phyloP scores from a whole-genome alignment of 176 grass and related monocot species.

The Coix lacrymajobi region DNA sequence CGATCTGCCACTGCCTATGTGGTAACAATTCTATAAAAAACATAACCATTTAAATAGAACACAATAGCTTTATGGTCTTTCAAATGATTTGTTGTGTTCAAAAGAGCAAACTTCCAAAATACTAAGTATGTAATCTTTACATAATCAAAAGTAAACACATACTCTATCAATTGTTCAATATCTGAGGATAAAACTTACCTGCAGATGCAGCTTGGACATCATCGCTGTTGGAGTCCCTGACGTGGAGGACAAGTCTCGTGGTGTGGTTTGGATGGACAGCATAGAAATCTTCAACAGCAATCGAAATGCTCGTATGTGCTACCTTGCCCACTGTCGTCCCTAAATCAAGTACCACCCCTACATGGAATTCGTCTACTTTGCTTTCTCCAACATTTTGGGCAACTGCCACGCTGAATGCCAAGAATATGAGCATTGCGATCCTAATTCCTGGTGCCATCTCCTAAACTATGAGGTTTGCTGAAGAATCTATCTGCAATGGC shows the following conservation, averaged over 20 bases:
- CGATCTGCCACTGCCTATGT: no score
- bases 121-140: background rate
- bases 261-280: conserved; percentile 9
- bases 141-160: background rate
- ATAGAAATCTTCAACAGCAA: conserved; percentile 73
- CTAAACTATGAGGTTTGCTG: background rate
- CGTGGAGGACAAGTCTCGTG: conserved; percentile 26
- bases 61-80: background rate
- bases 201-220: conserved; percentile 38
- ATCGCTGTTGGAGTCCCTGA: conserved; percentile 34
- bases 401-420: background rate
- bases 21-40: no score
- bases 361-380: conserved; percentile 19
- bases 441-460: background rate
- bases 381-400: background rate
- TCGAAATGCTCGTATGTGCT: conserved; percentile 30
- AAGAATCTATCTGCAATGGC: background rate
- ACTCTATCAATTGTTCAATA: background rate
- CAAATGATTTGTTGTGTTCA: background rate
- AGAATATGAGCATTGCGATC: conserved; percentile 14
- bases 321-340: conserved; percentile 32
- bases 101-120: background rate
- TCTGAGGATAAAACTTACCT: conserved; percentile 20
- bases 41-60: background rate
- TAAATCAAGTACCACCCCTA: conserved; percentile 51